These are phyloP conservation scores for Solanum piurae DNA, from an alignment of 257 asterid genomes.

Conservation along the genomic window DNA sequence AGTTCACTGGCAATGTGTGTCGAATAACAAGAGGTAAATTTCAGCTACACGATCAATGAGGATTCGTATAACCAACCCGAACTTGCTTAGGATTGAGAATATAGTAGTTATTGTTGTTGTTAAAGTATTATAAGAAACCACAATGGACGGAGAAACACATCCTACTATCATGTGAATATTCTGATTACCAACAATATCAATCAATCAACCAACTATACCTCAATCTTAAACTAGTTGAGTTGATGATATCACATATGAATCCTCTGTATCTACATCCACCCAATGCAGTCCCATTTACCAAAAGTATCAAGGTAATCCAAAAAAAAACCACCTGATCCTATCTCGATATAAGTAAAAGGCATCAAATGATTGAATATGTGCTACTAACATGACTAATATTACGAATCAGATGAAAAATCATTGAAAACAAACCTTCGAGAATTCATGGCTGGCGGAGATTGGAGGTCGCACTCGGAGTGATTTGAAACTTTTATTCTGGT, in stretches of 20 bases:
- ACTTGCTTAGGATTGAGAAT: neutral
- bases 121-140: neutral
- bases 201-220: neutral
- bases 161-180: neutral
- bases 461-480: neutral
- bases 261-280: neutral
- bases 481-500: neutral
- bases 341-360: neutral
- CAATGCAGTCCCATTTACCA: no score
- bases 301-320: neutral
- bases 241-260: neutral
- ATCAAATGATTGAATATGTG: neutral
- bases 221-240: neutral
- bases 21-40: neutral
- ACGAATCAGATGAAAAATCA: neutral
- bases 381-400: neutral
- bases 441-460: neutral
- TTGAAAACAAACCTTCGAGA: neutral
- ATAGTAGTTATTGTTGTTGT: neutral
- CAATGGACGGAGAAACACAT: neutral
- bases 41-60: neutral
- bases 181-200: neutral
- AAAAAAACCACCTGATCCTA: neutral
- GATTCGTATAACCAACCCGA: neutral
- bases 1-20: neutral